phyloP scores from a whole-genome alignment of 1,284 basidiomycete genomes.

The Apiotrichum gamsii region DNA sequence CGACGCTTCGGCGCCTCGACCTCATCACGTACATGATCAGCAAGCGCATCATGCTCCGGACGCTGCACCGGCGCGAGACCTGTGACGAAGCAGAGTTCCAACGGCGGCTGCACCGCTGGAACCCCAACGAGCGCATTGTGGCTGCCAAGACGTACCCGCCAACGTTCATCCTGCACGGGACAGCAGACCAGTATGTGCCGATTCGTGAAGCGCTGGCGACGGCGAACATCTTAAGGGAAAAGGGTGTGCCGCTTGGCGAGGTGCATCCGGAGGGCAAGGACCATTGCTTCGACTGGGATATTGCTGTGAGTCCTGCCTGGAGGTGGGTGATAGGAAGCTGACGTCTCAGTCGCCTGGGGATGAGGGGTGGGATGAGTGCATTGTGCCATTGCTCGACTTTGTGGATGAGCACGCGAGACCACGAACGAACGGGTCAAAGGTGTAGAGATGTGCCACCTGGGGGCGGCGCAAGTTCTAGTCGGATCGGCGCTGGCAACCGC shows the following conservation, averaged over 20 bases:
- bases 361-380: slow-evolving; percentile 21
- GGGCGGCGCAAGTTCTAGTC: no score
- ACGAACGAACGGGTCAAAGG: no score
- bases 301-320: slow-evolving; percentile 4
- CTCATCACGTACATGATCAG: slow-evolving; percentile 3
- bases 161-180: slow-evolving; percentile 29
- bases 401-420: slow-evolving; percentile 19
- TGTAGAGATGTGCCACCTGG: no score
- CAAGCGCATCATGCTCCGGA: slow-evolving; percentile 8
- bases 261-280: slow-evolving; percentile 17
- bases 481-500: no score
- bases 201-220: slow-evolving; percentile 17
- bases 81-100: slow-evolving; percentile 11
- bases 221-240: slow-evolving; percentile 12
- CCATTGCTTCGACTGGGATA: slow-evolving; percentile 23
- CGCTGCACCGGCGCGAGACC: slow-evolving; percentile 12
- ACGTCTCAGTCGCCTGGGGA: slow-evolving; percentile 7
- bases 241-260: slow-evolving; percentile 12
- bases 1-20: slow-evolving; percentile 4
- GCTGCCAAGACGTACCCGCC: slow-evolving; percentile 11
- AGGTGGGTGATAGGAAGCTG: no score
- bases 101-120: neutral
- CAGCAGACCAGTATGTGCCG: slow-evolving; percentile 20
- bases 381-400: slow-evolving; percentile 21
- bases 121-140: neutral